Conservation (phyloP, 2,329 filamentous ascomycete genomes). For the Podosphaera leucotricha region DNA sequence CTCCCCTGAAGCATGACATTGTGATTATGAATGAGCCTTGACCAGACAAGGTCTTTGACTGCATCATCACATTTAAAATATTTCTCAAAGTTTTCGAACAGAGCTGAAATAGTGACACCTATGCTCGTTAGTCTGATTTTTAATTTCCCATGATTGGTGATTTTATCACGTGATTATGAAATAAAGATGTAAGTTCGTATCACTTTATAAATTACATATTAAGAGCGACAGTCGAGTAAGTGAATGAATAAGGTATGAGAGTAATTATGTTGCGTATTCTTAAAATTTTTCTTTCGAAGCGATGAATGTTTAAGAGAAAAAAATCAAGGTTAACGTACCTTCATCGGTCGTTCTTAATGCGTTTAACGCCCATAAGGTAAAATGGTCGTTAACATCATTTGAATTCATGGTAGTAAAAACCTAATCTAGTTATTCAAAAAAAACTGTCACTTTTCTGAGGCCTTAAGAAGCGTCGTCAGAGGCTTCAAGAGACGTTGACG, state of each 20-base stretch:
- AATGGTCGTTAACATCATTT: neutral
- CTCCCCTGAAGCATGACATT: constrained; percentile 1
- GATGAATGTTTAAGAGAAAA: neutral
- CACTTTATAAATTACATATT: too few relatives aligned
- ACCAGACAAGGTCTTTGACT: constrained; percentile 4
- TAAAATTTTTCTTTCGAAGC: neutral
- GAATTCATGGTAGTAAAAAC: neutral
- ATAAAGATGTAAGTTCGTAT: neutral
- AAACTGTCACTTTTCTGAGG: too few relatives aligned
- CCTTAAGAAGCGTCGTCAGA: too few relatives aligned
- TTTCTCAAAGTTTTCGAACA: constrained; percentile 3
- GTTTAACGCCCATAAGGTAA: neutral
- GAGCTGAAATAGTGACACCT: constrained; percentile 4
- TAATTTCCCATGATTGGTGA: neutral
- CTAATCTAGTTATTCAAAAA: neutral
- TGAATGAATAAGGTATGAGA: neutral
- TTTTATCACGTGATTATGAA: neutral
- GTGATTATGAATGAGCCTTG: constrained; percentile 1
- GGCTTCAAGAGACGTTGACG: too few relatives aligned
- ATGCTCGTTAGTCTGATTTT: neutral
- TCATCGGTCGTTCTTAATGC: neutral
- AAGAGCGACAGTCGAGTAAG: too few relatives aligned
- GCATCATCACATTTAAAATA: neutral
- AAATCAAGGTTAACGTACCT: neutral
- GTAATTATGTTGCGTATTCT: neutral